Percentiles rank a stretch among this genome's conserved stretches.
Conservation (phyloP, 441 rosid species). For the Breynia disticha region DNA sequence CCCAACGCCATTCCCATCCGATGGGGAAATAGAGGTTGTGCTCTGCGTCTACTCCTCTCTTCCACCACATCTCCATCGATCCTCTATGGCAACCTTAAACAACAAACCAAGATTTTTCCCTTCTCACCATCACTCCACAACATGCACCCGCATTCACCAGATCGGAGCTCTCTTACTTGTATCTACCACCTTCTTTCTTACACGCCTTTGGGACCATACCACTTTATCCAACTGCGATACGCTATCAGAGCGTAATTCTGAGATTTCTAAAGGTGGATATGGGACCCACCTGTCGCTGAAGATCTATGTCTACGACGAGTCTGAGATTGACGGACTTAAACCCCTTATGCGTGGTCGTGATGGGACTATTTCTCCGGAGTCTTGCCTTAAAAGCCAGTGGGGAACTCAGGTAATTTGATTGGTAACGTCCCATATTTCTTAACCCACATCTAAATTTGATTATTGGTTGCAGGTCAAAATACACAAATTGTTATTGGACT, state of each 20-base stretch:
- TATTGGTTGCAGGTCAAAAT: constrained; percentile 57
- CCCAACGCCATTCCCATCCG: no score
- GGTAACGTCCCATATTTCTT: no score
- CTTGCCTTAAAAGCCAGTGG: constrained; percentile 94
- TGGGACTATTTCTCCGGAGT: constrained; percentile 37
- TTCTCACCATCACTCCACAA: constrained; percentile 36
- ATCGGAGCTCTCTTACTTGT: constrained; percentile 68
- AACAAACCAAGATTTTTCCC: constrained; percentile 37
- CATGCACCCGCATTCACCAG: constrained; percentile 80
- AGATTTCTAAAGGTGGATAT: constrained; percentile 56
- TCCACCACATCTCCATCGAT: no score
- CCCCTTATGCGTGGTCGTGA: constrained; percentile 65
- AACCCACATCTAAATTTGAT: no score
- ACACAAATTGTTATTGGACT: constrained; percentile 53
- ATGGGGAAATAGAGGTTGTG: no score
- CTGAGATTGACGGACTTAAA: constrained; percentile 62
- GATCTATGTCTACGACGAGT: constrained; percentile 79
- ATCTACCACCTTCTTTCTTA: constrained; percentile 67
- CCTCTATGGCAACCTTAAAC: constrained; percentile 43
- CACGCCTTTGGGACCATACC: constrained; percentile 54
- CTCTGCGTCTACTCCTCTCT: no score
- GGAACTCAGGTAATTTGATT: constrained; percentile 91
- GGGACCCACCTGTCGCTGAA: constrained; percentile 56
- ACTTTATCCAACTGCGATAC: constrained; percentile 33
- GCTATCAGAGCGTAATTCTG: no score